Evolutionary conservation across 768 basidiomycete genomes (phyloP).

Genomic region (Serendipita sp.): DNA sequence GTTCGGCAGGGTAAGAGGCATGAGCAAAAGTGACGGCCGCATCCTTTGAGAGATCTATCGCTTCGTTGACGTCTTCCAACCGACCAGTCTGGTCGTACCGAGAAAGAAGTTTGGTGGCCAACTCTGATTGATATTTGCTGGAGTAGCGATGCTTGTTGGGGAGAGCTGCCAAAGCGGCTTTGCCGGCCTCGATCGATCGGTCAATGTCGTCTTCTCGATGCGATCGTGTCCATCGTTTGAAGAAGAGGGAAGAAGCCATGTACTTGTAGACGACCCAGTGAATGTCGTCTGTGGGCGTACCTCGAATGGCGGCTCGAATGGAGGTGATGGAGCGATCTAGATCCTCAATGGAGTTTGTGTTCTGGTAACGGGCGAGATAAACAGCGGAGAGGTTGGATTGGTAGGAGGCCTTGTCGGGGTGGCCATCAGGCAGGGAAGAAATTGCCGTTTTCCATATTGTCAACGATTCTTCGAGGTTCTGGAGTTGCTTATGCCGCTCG

Average conservation of each 20-base stretch:
- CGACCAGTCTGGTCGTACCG: neutral
- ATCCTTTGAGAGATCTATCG: constrained; percentile 4
- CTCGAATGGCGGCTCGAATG: neutral
- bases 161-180: neutral
- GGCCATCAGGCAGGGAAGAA: neutral
- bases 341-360: neutral
- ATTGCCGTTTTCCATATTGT: neutral
- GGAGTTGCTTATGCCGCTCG: neutral
- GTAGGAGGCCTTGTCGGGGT: constrained; percentile 4
- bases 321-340: neutral
- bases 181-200: neutral
- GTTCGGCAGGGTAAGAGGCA: neutral
- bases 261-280: constrained; percentile 4
- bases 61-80: constrained; percentile 1
- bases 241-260: constrained; percentile 4
- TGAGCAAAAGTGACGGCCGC: neutral
- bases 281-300: neutral
- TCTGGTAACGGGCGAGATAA: neutral
- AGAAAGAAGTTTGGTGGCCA: neutral
- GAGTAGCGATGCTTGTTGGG: constrained; percentile 4
- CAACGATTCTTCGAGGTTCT: neutral
- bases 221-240: neutral
- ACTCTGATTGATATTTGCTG: neutral
- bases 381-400: constrained; percentile 4
- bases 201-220: neutral